These are phyloP conservation scores for Rhodotorula paludigena DNA, from an alignment of 768 basidiomycete genomes.

Conservation along the genomic window DNA sequence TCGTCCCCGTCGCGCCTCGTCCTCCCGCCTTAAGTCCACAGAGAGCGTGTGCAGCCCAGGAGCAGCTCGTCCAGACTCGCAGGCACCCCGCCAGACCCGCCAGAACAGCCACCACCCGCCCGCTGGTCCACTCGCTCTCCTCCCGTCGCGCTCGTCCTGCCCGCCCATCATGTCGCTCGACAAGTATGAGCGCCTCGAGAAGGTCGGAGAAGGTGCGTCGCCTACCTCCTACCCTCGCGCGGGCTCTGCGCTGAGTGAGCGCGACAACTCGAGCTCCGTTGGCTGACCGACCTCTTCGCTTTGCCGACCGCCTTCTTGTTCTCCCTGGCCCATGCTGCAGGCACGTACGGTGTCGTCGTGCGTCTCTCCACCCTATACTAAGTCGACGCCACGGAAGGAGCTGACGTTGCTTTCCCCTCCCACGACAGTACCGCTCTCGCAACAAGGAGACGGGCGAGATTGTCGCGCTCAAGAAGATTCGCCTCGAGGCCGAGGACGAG, in stretches of 20 bases:
- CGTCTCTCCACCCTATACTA: neutral
- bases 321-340: constrained; percentile 52
- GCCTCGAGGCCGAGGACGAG: constrained; percentile 96
- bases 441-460: constrained; percentile 72
- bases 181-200: constrained; percentile 40
- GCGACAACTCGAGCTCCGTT: neutral
- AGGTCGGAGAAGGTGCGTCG: constrained; percentile 38
- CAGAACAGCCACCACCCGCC: neutral
- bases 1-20: too few relatives aligned
- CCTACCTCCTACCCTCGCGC: neutral
- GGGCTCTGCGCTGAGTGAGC: neutral
- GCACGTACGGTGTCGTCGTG: constrained; percentile 88
- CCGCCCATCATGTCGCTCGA: constrained; percentile 16
- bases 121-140: neutral
- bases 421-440: constrained; percentile 70
- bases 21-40: too few relatives aligned
- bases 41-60: too few relatives aligned
- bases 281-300: neutral
- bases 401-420: too few relatives aligned
- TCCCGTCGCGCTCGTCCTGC: too few relatives aligned
- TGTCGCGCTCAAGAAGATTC: constrained; percentile 97
- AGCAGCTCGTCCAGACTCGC: neutral
- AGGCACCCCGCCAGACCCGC: neutral
- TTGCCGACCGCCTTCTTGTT: too few relatives aligned
- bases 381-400: accelerated